Conservation (phyloP, 805 yeast genomes). For the Isabelozyma pseudorhagii region DNA sequence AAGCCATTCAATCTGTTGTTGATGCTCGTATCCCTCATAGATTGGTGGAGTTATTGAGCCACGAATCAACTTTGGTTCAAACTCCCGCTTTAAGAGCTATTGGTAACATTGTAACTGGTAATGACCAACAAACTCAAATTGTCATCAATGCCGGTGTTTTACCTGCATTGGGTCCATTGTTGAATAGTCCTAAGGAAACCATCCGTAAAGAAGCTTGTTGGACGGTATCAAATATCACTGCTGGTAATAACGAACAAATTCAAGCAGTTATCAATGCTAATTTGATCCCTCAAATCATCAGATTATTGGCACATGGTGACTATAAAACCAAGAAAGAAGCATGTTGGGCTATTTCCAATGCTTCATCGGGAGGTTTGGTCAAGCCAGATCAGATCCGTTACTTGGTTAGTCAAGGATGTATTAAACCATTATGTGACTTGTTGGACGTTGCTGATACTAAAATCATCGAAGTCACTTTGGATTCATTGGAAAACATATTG, state of each 20-base stretch:
- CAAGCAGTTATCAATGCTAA: constrained; percentile 96
- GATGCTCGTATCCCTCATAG: constrained; percentile 95
- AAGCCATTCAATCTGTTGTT: constrained; percentile 93
- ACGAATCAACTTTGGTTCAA: constrained; percentile 82
- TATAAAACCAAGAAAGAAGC: constrained; percentile 98
- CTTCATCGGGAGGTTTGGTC: constrained; percentile 90
- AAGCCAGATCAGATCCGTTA: constrained; percentile 93
- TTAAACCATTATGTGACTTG: constrained; percentile 94
- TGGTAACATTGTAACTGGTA: constrained; percentile 97
- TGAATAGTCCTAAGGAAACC: constrained; percentile 83
- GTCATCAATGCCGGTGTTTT: constrained; percentile 91
- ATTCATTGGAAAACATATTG: constrained; percentile 89
- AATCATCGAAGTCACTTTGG: constrained; percentile 91
- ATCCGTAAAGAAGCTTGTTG: constrained; percentile 97
- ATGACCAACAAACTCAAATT: constrained; percentile 91
- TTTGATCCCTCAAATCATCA: constrained; percentile 85
- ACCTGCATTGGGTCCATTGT: constrained; percentile 75
- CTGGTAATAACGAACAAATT: constrained; percentile 93
- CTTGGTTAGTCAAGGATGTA: constrained; percentile 91
- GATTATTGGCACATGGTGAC: constrained; percentile 76
- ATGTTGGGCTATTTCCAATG: constrained; percentile 98
- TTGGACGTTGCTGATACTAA: constrained; percentile 84
- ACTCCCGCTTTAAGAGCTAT: constrained; percentile 97
- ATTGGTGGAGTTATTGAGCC: constrained; percentile 84
- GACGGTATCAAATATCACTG: constrained; percentile 97